These are phyloP conservation scores for Cordyceps javanica DNA, from an alignment of 2,329 filamentous ascomycete species.

Conservation along the genomic window DNA sequence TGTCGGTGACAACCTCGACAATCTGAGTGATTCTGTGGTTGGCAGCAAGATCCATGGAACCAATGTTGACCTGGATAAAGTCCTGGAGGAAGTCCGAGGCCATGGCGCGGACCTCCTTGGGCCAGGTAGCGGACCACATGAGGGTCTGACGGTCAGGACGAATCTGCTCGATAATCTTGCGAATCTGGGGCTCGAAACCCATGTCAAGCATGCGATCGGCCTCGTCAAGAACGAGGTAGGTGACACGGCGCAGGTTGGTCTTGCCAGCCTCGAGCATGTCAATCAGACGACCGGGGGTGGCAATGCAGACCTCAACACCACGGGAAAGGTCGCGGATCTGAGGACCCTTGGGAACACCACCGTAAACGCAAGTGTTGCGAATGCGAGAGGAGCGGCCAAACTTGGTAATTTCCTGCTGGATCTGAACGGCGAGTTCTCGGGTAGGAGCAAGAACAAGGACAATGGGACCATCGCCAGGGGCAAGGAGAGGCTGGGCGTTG, in stretches of 20 bases:
- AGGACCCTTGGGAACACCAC: conserved; percentile 94
- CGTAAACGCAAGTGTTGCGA: conserved; percentile 97
- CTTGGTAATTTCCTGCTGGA: conserved; percentile 97
- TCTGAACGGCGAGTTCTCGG: conserved; percentile 96
- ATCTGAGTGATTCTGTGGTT: conserved; percentile 98
- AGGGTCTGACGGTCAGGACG: conserved; percentile 97
- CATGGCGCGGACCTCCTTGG: conserved; percentile 92
- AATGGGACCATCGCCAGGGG: conserved; percentile 92
- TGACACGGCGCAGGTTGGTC: conserved; percentile 96
- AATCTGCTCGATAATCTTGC: conserved; percentile 97
- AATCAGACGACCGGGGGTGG: conserved; percentile 93
- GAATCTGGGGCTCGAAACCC: conserved; percentile 99
- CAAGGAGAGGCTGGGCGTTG: conserved; percentile 94
- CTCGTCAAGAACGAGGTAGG: conserved; percentile 96
- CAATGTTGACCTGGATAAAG: conserved; percentile 98
- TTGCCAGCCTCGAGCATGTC: conserved; percentile 98
- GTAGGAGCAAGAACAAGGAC: conserved; percentile 94
- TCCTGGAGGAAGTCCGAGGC: conserved; percentile 87
- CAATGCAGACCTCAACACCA: conserved; percentile 97
- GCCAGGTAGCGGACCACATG: conserved; percentile 99
- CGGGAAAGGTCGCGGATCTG: conserved; percentile 93
- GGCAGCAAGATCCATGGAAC: conserved; percentile 90
- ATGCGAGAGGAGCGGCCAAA: conserved; percentile 98
- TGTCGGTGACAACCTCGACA: conserved; percentile 91
- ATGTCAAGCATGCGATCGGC: conserved; percentile 99